Evolutionary conservation across 2,329 filamentous ascomycete species (phyloP).

Genomic region (Diaporthe capsici): DNA sequence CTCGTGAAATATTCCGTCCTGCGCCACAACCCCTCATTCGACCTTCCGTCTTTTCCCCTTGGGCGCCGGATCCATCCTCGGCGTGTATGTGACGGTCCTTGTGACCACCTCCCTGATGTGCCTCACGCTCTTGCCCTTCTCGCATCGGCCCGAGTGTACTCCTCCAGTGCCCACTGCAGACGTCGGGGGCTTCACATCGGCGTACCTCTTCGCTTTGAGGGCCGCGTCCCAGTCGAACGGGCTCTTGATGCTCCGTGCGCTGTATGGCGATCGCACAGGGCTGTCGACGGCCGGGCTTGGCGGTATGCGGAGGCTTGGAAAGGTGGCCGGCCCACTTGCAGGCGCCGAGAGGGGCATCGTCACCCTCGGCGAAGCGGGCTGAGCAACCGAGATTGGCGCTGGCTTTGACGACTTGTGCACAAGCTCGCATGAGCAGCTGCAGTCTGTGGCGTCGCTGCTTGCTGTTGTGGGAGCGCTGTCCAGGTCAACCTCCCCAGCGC

Average conservation of each 20-base stretch:
- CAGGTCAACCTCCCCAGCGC: slow-evolving; percentile 45
- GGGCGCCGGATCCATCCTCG: slow-evolving; percentile 87
- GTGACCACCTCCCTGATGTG: slow-evolving; percentile 92
- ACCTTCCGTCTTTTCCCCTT: slow-evolving; percentile 92
- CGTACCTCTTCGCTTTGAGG: slow-evolving; percentile 74
- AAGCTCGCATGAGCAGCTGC: slow-evolving; percentile 69
- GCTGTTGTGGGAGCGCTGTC: slow-evolving; percentile 69
- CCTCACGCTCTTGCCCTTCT: slow-evolving; percentile 72
- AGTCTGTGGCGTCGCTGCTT: slow-evolving; percentile 67
- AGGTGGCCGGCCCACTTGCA: slow-evolving; percentile 70
- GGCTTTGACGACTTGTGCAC: slow-evolving; percentile 63
- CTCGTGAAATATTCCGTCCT: slow-evolving; percentile 28
- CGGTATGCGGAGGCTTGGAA: slow-evolving; percentile 81
- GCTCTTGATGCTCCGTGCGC: slow-evolving; percentile 74
- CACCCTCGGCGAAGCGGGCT: slow-evolving; percentile 30
- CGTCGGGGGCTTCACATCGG: slow-evolving; percentile 63
- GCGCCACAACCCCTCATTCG: slow-evolving; percentile 51
- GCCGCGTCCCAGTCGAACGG: slow-evolving; percentile 85
- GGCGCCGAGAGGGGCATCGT: slow-evolving; percentile 72
- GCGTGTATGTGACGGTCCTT: slow-evolving; percentile 93
- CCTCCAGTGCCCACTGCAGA: slow-evolving; percentile 36
- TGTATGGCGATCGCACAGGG: slow-evolving; percentile 83
- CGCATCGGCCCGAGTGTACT: slow-evolving; percentile 56
- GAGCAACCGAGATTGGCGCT: slow-evolving; percentile 43
- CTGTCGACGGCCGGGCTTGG: slow-evolving; percentile 80